Evolutionary conservation across 1,284 basidiomycete species (phyloP).

Genomic region (Melampsora larici-populina): DNA sequence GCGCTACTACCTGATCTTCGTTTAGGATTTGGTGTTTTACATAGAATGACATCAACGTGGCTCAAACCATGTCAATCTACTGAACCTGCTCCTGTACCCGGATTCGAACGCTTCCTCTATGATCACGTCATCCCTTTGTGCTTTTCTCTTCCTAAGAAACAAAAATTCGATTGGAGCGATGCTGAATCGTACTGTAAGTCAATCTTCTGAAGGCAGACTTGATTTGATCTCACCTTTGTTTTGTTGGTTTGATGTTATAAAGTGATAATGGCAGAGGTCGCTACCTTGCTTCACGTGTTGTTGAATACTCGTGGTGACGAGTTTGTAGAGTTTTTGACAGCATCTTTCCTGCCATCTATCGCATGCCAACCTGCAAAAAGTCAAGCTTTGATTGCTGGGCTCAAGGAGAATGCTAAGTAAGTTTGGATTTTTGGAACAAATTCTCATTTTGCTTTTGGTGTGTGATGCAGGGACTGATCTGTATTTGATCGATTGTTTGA

Average conservation of each 20-base stretch:
- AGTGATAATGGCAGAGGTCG: constrained; percentile 85
- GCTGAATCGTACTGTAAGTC: constrained; percentile 62
- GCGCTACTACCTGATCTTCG: constrained; percentile 73
- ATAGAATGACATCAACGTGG: constrained; percentile 70
- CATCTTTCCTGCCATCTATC: constrained; percentile 79
- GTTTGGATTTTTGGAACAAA: not conserved
- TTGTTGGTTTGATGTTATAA: not conserved
- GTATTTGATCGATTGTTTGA: not conserved
- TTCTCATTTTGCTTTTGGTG: not conserved
- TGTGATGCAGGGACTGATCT: not conserved
- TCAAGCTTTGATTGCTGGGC: constrained; percentile 18
- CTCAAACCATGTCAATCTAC: constrained; percentile 55
- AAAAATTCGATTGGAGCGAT: constrained; percentile 81
- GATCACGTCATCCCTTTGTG: constrained; percentile 76
- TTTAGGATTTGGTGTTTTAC: constrained; percentile 76
- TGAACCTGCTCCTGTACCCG: constrained; percentile 64
- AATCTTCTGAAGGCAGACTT: not conserved
- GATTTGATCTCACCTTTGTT: not conserved
- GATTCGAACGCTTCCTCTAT: constrained; percentile 91
- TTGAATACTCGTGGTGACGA: constrained; percentile 76
- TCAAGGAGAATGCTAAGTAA: constrained; percentile 29
- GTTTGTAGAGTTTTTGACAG: constrained; percentile 74
- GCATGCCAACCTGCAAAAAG: constrained; percentile 77
- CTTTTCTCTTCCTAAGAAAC: constrained; percentile 75
- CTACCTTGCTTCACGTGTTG: constrained; percentile 75